Evolutionary conservation across 306 rosid species (phyloP).

Genomic region (Castanea mollissima): DNA sequence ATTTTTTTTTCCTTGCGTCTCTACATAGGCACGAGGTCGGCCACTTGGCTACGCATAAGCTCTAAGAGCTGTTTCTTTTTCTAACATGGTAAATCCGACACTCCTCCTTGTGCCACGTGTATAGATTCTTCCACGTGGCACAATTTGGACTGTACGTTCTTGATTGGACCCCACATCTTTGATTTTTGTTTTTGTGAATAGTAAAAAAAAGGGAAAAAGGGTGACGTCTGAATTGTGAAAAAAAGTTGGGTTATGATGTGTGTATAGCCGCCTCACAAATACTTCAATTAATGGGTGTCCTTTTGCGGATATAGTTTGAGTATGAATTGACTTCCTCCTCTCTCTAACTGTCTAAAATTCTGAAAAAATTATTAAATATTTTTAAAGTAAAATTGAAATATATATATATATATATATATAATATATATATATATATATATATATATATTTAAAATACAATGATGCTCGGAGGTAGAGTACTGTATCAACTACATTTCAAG

Average conservation of each 20-base stretch:
- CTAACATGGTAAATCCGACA: conserved; percentile 30
- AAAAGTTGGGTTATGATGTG: not conserved
- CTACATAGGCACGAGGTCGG: conserved; percentile 60
- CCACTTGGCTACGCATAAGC: conserved; percentile 64
- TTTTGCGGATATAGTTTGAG: too few relatives aligned
- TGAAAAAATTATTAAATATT: too few relatives aligned
- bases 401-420: too few relatives aligned
- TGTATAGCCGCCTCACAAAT: not conserved
- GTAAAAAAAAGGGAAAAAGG: too few relatives aligned
- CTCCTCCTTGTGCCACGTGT: conserved; percentile 1
- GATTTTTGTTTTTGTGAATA: not conserved
- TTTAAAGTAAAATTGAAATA: too few relatives aligned
- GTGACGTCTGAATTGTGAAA: not conserved
- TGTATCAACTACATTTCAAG: too few relatives aligned
- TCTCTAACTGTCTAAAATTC: too few relatives aligned
- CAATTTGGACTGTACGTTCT: not conserved
- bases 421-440: too few relatives aligned
- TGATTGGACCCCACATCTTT: conserved; percentile 11
- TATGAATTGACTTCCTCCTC: too few relatives aligned
- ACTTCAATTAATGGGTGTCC: too few relatives aligned
- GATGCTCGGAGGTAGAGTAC: too few relatives aligned
- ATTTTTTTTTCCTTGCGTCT: conserved; percentile 44
- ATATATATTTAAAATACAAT: too few relatives aligned
- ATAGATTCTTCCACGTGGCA: conserved; percentile 29
- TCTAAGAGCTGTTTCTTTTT: conserved; percentile 32